phyloP scores from a whole-genome alignment of 495 filamentous ascomycete species.

The Aspergillus avenaceus region DNA sequence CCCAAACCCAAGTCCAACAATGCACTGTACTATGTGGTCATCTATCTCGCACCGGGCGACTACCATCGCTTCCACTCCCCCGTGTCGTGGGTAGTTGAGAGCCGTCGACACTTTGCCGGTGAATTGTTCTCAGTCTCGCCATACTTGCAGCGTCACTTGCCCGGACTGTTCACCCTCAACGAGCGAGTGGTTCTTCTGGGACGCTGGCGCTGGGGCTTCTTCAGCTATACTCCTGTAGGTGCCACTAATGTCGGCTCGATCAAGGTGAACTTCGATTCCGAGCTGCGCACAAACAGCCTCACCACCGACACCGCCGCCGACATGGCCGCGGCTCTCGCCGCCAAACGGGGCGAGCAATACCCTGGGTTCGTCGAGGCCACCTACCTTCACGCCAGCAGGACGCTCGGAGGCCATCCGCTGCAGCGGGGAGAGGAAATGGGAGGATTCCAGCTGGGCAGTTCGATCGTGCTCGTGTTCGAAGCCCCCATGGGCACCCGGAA shows the following conservation, averaged over 20 bases:
- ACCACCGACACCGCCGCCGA: slow-evolving; percentile 87
- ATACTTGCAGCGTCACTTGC: slow-evolving; percentile 85
- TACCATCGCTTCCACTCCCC: slow-evolving; percentile 99
- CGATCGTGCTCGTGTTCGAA: slow-evolving; percentile 95
- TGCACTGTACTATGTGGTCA: slow-evolving; percentile 87
- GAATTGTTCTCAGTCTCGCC: slow-evolving; percentile 94
- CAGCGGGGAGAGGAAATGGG: slow-evolving; percentile 94
- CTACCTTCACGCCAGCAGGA: slow-evolving; percentile 70
- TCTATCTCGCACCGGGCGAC: slow-evolving; percentile 97
- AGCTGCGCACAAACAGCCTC: slow-evolving; percentile 88
- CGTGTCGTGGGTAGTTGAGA: slow-evolving; percentile 87
- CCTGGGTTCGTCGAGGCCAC: slow-evolving; percentile 86
- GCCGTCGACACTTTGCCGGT: slow-evolving; percentile 89
- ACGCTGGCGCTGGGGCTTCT: slow-evolving; percentile 96
- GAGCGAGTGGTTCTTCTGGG: slow-evolving; percentile 93
- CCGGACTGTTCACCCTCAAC: slow-evolving; percentile 92
- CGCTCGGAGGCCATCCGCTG: slow-evolving; percentile 79
- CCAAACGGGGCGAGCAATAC: slow-evolving; percentile 71
- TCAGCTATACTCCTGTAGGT: slow-evolving; percentile 90
- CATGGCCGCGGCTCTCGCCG: slow-evolving; percentile 71
- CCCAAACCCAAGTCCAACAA: slow-evolving; percentile 55
- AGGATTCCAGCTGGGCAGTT: slow-evolving; percentile 93
- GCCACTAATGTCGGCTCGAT: slow-evolving; percentile 99
- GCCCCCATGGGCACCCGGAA: slow-evolving; percentile 65
- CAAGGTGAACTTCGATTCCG: slow-evolving; percentile 93